These are phyloP conservation scores for Spizellomyces punctatus DNA, from an alignment of 192 early-diverging fungal genomes.

Conservation along the genomic window DNA sequence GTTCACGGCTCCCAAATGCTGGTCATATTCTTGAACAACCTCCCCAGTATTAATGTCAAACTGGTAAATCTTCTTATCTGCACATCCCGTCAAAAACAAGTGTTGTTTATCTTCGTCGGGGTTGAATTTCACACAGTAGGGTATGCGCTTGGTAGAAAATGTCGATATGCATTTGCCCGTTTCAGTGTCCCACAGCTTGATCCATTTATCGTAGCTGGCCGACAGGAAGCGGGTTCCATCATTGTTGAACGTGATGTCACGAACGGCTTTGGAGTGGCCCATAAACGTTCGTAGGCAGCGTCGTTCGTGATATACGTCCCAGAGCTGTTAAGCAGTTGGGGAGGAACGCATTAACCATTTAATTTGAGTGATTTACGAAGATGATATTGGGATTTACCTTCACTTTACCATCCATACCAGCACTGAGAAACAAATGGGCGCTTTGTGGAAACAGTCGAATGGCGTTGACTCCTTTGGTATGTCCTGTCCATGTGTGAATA, in stretches of 20 bases:
- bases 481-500: constrained; percentile 91
- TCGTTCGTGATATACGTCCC: constrained; percentile 95
- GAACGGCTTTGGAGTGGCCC: constrained; percentile 92
- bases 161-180: constrained; percentile 85
- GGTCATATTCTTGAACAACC: constrained; percentile 92
- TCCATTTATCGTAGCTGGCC: constrained; percentile 86
- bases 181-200: constrained; percentile 99
- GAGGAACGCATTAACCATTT: background rate
- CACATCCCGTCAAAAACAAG: constrained; percentile 87
- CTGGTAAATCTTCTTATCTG: constrained; percentile 91
- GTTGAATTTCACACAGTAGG: constrained; percentile 89
- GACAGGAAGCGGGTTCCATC: constrained; percentile 84
- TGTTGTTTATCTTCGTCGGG: constrained; percentile 87
- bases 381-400: constrained; percentile 60
- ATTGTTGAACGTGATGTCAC: constrained; percentile 89
- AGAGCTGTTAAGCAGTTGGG: constrained; percentile 56
- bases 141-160: constrained; percentile 78
- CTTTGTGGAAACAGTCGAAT: constrained; percentile 89
- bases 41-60: constrained; percentile 85
- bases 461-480: constrained; percentile 86
- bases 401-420: constrained; percentile 92
- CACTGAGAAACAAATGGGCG: constrained; percentile 88
- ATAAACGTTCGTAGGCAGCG: constrained; percentile 79
- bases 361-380: background rate
- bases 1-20: constrained; percentile 95